phyloP scores from a whole-genome alignment of 768 basidiomycete genomes.

The Trametes coccinea region DNA sequence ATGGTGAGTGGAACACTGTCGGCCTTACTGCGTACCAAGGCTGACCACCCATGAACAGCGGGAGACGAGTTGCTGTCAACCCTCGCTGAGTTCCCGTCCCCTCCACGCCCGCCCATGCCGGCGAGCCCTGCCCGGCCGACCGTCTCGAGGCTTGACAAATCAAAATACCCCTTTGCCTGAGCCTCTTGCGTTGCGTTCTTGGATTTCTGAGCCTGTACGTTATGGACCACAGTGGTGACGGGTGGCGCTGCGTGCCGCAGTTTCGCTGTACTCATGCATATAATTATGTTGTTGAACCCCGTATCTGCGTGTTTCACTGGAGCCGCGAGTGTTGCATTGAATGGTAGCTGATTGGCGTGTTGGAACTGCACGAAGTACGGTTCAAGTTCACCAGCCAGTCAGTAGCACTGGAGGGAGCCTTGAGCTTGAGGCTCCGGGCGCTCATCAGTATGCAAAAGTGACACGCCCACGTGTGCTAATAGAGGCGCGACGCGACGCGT shows the following conservation, averaged over 20 bases:
- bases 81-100: conserved; percentile 38
- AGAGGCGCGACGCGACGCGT: conserved; percentile 20
- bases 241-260: too few species aligned
- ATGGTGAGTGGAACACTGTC: conserved; percentile 10
- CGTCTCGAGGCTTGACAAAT: conserved; percentile 32
- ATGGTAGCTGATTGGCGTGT: too few species aligned
- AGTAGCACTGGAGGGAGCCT: background rate
- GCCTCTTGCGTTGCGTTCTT: background rate
- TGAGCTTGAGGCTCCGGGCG: background rate
- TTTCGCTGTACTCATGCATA: background rate
- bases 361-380: too few species aligned
- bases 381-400: too few species aligned
- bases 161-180: conserved; percentile 35
- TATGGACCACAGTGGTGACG: background rate
- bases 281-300: background rate
- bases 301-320: background rate
- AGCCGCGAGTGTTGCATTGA: background rate
- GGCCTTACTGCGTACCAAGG: background rate
- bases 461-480: conserved; percentile 17
- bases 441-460: background rate
- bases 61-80: conserved; percentile 30
- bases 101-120: conserved; percentile 24
- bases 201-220: background rate
- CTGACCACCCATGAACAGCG: background rate
- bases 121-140: conserved; percentile 20